Conservation (phyloP, 78 protist genomes). For the Salpingoeca rosetta region DNA sequence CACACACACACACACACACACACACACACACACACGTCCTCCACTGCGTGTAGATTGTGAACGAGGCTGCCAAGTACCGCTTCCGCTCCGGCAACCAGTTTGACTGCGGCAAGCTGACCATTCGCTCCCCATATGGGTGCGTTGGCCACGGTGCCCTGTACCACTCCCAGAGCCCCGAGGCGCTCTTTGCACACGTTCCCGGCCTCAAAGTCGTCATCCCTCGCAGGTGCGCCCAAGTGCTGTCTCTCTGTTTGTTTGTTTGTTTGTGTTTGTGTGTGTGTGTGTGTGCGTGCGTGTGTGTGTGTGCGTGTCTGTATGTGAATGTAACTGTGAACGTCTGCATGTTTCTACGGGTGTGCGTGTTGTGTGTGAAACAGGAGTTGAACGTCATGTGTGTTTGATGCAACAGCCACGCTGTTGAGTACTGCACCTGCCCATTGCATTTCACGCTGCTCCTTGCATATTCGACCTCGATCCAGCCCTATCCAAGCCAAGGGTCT, state of each 20-base stretch:
- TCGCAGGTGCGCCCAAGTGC: too few species aligned
- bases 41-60: constrained; percentile 79
- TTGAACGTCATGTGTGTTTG: too few species aligned
- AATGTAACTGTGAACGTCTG: too few species aligned
- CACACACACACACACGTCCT: too few species aligned
- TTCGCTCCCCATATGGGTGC: constrained; percentile 88
- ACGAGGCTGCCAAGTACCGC: constrained; percentile 95
- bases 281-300: background rate
- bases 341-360: too few species aligned
- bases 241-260: background rate
- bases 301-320: background rate
- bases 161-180: constrained; percentile 91
- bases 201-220: constrained; percentile 65
- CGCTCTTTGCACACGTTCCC: constrained; percentile 85
- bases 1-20: too few species aligned
- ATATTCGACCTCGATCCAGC: too few species aligned
- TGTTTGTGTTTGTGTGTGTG: background rate
- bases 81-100: constrained; percentile 80
- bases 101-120: constrained; percentile 74
- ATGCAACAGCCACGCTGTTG: too few species aligned
- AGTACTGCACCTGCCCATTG: too few species aligned
- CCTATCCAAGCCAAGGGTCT: constrained; percentile 90
- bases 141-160: constrained; percentile 89
- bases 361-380: background rate
- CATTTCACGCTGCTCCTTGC: too few species aligned